A percentile compares a stretch with the other conserved stretches of the same genome.
These are phyloP conservation scores for Hyphodiscus sp. DNA, from an alignment of 2,329 filamentous ascomycete genomes.

Conservation along the genomic window DNA sequence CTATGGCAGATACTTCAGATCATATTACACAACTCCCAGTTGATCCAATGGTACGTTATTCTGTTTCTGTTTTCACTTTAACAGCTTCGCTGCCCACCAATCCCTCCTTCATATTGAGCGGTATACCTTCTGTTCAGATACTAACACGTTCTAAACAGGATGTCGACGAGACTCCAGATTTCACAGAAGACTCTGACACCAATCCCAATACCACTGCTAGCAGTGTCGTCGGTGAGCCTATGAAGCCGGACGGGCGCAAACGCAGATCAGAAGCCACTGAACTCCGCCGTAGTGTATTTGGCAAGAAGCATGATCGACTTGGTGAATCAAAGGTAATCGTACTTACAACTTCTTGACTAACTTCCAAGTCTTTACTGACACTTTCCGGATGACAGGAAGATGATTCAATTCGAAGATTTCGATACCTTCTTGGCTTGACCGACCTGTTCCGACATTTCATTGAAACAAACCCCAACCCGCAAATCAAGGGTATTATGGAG, in stretches of 20 bases:
- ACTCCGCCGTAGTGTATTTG: slow-evolving; percentile 84
- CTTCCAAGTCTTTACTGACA: neutral
- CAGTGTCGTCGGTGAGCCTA: slow-evolving; percentile 72
- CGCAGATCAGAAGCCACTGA: slow-evolving; percentile 81
- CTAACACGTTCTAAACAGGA: slow-evolving; percentile 37
- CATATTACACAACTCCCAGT: slow-evolving; percentile 28
- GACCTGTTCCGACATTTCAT: slow-evolving; percentile 99
- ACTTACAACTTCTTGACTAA: neutral
- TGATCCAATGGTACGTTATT: slow-evolving; percentile 29
- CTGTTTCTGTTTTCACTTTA: neutral
- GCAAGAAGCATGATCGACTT: slow-evolving; percentile 87
- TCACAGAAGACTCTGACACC: slow-evolving; percentile 60
- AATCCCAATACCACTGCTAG: slow-evolving; percentile 69
- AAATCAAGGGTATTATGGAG: slow-evolving; percentile 86
- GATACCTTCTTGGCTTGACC: slow-evolving; percentile 89
- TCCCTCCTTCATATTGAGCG: neutral
- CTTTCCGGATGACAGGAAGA: slow-evolving; percentile 59
- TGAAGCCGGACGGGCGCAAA: slow-evolving; percentile 68
- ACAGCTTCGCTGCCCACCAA: neutral
- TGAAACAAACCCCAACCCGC: slow-evolving; percentile 91
- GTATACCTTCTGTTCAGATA: neutral
- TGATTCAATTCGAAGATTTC: slow-evolving; percentile 88
- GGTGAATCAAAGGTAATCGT: slow-evolving; percentile 79
- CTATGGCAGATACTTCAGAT: slow-evolving; percentile 53
- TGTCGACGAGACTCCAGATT: slow-evolving; percentile 60